Evolutionary conservation across 257 asterid genomes (phyloP).

Genomic region (Scutellaria baicalensis): DNA sequence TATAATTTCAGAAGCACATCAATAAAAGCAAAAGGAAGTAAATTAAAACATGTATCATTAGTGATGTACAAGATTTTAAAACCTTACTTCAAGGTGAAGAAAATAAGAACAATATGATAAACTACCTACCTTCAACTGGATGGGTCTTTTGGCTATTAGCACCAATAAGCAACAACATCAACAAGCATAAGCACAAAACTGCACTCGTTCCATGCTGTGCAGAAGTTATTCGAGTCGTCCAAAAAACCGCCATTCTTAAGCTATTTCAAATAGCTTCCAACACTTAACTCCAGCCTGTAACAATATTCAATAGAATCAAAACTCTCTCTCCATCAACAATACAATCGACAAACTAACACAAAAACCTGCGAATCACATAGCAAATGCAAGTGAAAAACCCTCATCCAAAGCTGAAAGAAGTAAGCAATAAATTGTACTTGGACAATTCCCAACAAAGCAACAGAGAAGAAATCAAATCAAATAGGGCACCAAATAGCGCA

Average conservation of each 20-base stretch:
- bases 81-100: not conserved
- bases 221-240: slow-evolving; percentile 15
- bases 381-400: not conserved
- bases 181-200: slow-evolving; percentile 38
- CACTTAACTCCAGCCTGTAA: slow-evolving; percentile 21
- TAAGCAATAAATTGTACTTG: not conserved
- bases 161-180: slow-evolving; percentile 25
- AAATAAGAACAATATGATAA: not conserved
- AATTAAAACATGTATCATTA: not conserved
- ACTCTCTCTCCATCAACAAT: not conserved
- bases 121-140: slow-evolving; percentile 68
- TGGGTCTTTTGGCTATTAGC: slow-evolving; percentile 45
- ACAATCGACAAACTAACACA: not conserved
- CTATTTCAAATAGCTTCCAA: slow-evolving; percentile 17
- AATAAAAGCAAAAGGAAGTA: not conserved
- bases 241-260: slow-evolving; percentile 14
- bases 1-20: not conserved
- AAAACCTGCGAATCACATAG: not conserved
- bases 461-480: not conserved
- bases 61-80: not conserved
- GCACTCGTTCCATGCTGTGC: slow-evolving; percentile 17
- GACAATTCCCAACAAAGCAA: not conserved
- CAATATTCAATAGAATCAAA: not conserved
- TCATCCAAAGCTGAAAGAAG: not conserved
- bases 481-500: not conserved